Percentiles rank a stretch among this genome's conserved stretches.
Conservation (phyloP, 2,329 filamentous ascomycete genomes). For the Tolypocladium capitatum region DNA sequence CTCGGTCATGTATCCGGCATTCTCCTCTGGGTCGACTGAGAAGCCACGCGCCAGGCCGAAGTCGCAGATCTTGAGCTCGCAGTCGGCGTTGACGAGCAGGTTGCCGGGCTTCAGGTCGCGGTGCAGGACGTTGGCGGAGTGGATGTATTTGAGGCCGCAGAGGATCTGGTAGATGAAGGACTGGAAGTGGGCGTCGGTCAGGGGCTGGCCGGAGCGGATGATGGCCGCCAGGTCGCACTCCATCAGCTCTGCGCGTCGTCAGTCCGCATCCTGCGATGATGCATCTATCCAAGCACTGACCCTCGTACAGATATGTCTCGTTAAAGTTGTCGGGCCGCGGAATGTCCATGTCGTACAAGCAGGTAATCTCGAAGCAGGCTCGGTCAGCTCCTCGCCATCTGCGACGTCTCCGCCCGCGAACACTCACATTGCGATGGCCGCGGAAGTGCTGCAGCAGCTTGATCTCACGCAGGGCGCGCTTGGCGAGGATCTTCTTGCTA, state of each 20-base stretch:
- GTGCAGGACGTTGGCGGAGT: slow-evolving; percentile 95
- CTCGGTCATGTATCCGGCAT: slow-evolving; percentile 98
- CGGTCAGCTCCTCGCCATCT: neutral
- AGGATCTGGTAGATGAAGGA: slow-evolving; percentile 99
- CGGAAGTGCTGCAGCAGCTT: slow-evolving; percentile 97
- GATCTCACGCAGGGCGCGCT: slow-evolving; percentile 94
- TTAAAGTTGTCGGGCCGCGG: slow-evolving; percentile 96
- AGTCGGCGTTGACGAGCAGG: slow-evolving; percentile 94
- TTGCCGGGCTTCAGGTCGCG: slow-evolving; percentile 96
- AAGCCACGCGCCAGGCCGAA: slow-evolving; percentile 95
- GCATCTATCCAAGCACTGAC: slow-evolving; percentile 33
- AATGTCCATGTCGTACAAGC: slow-evolving; percentile 99
- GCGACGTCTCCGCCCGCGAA: neutral
- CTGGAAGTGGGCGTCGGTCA: slow-evolving; percentile 98
- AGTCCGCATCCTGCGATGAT: neutral
- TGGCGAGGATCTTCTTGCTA: slow-evolving; percentile 98
- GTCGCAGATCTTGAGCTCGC: slow-evolving; percentile 98
- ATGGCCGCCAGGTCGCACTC: slow-evolving; percentile 97
- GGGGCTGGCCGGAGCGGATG: slow-evolving; percentile 88
- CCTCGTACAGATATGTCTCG: slow-evolving; percentile 97
- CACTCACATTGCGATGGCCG: slow-evolving; percentile 67
- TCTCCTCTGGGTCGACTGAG: slow-evolving; percentile 93
- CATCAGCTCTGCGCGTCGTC: slow-evolving; percentile 65
- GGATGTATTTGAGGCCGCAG: slow-evolving; percentile 96
- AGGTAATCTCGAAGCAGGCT: slow-evolving; percentile 62